Evolutionary conservation across 2,329 filamentous ascomycete genomes (phyloP).

Genomic region (Penicillium occitanis): DNA sequence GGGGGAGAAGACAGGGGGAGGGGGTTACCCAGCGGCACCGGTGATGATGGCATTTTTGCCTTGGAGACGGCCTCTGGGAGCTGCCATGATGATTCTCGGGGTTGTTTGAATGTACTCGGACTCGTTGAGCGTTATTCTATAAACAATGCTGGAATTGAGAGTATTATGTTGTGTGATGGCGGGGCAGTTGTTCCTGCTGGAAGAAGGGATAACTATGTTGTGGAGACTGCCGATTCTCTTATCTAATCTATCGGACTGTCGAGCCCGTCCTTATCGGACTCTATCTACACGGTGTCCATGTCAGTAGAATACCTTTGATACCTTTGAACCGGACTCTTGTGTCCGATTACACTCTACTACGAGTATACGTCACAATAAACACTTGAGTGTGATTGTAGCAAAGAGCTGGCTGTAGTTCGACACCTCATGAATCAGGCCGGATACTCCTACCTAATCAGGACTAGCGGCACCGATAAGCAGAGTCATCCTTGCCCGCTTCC

Average conservation of each 20-base stretch:
- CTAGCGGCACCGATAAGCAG: neutral
- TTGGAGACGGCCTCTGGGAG: conserved; percentile 51
- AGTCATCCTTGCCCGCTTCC: neutral
- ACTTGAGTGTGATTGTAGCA: neutral
- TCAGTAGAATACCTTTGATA: neutral
- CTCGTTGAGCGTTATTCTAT: too few species aligned
- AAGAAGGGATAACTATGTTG: neutral
- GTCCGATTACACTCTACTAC: neutral
- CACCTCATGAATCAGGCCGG: neutral
- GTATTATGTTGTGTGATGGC: conserved; percentile 8
- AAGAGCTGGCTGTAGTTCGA: neutral
- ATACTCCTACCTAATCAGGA: neutral
- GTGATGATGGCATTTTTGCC: conserved; percentile 75
- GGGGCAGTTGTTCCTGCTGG: neutral
- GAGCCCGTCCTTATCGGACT: neutral
- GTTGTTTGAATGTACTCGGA: neutral
- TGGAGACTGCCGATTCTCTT: conserved; percentile 20
- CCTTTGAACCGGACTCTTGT: neutral
- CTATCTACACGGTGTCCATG: neutral
- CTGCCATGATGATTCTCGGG: conserved; percentile 16
- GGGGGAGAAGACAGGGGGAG: neutral
- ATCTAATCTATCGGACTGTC: conserved; percentile 19
- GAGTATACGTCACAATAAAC: neutral
- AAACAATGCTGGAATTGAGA: neutral
- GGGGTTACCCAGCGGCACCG: conserved; percentile 73